These are phyloP conservation scores for Apophysomyces sp. DNA, from an alignment of 371 early-diverging fungal genomes.

Conservation along the genomic window DNA sequence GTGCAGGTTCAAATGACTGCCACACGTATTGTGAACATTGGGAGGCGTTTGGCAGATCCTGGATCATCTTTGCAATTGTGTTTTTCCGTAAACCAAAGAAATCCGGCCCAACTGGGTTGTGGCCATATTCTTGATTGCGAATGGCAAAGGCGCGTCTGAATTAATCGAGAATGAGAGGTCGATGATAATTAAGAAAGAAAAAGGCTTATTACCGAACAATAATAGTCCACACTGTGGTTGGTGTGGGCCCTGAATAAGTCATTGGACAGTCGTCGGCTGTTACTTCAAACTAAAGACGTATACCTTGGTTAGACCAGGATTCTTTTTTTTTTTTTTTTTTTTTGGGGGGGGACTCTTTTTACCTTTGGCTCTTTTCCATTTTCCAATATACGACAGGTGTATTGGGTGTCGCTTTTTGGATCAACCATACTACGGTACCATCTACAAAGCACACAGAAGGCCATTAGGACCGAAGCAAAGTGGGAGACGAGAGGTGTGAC, in stretches of 20 bases:
- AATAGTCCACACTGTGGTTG: conserved; percentile 55
- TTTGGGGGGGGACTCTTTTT: conserved; percentile 2
- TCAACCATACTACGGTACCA: conserved; percentile 80
- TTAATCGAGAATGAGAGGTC: neutral
- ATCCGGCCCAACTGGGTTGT: conserved; percentile 89
- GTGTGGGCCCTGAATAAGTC: conserved; percentile 43
- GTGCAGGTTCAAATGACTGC: conserved; percentile 61
- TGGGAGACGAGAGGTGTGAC: neutral
- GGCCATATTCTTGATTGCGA: conserved; percentile 78
- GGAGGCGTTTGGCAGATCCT: conserved; percentile 81
- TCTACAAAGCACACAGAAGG: conserved; percentile 25
- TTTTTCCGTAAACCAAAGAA: conserved; percentile 90
- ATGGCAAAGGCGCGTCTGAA: conserved; percentile 57
- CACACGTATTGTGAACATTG: conserved; percentile 75
- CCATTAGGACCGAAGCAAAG: neutral
- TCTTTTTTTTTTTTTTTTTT: neutral
- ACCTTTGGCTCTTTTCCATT: conserved; percentile 74
- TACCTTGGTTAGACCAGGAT: neutral
- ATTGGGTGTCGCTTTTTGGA: conserved; percentile 63
- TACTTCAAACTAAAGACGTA: neutral
- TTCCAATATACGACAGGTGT: conserved; percentile 81
- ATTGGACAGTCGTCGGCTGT: neutral
- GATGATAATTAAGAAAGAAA: neutral
- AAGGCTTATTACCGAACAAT: conserved; percentile 36
- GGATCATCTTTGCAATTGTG: conserved; percentile 88